Evolutionary conservation across 495 filamentous ascomycete genomes (phyloP).

Genomic region (Tuber calosporum): DNA sequence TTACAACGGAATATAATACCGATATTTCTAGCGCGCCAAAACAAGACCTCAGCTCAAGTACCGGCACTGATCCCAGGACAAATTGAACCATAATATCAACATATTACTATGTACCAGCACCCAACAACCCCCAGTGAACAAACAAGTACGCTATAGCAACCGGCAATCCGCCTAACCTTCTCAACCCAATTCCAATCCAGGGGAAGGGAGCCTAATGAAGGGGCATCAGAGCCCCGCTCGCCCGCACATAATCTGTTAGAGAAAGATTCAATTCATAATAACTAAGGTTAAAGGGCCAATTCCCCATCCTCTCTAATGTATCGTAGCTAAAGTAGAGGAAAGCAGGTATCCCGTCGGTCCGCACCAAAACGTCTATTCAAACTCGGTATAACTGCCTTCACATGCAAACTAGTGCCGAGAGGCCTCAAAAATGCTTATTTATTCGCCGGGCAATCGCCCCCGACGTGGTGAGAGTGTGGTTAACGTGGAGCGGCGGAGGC

Average conservation of each 20-base stretch:
- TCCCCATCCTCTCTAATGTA: neutral
- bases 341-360: neutral
- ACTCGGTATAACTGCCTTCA: neutral
- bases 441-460: neutral
- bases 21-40: too few species aligned
- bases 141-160: neutral
- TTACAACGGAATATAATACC: too few species aligned
- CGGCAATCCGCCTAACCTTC: neutral
- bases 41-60: too few species aligned
- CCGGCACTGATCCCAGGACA: neutral
- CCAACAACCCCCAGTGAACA: neutral
- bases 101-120: neutral
- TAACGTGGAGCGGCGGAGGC: neutral
- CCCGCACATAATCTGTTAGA: neutral
- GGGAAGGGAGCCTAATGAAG: neutral
- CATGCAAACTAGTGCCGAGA: neutral
- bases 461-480: neutral
- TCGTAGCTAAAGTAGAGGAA: neutral
- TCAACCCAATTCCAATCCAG: neutral
- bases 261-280: neutral
- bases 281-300: neutral
- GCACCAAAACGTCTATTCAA: neutral
- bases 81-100: neutral
- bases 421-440: neutral
- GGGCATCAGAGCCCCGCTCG: neutral